phyloP scores from a whole-genome alignment of 805 yeast genomes.

The Pichia thaimueangensis region DNA sequence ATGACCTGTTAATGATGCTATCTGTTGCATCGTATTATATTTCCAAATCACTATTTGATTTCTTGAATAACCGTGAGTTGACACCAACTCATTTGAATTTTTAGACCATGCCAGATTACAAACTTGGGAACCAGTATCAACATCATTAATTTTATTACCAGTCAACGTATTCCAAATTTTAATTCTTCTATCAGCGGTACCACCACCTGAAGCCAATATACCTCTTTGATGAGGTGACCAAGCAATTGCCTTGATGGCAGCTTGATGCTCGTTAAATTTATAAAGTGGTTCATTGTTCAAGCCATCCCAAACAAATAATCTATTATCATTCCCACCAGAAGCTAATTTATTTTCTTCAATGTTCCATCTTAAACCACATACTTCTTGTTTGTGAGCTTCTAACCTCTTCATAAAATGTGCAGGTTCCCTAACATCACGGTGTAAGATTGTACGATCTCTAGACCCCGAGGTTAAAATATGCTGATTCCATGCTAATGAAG shows the following conservation, averaged over 20 bases:
- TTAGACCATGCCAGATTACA: constrained; percentile 92
- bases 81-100: constrained; percentile 85
- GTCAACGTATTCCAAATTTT: constrained; percentile 89
- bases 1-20: constrained; percentile 91
- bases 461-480: constrained; percentile 85
- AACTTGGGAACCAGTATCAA: constrained; percentile 95
- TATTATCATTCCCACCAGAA: constrained; percentile 93
- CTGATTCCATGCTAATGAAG: constrained; percentile 90
- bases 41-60: constrained; percentile 93
- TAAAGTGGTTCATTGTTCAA: constrained; percentile 59
- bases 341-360: constrained; percentile 86
- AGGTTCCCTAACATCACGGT: constrained; percentile 85
- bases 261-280: constrained; percentile 75
- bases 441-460: constrained; percentile 75
- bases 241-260: constrained; percentile 94
- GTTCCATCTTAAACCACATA: constrained; percentile 95
- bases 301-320: constrained; percentile 84
- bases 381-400: constrained; percentile 79
- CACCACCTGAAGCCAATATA: constrained; percentile 91
- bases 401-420: constrained; percentile 72
- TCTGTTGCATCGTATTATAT: constrained; percentile 85
- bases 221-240: constrained; percentile 99
- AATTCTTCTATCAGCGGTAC: constrained; percentile 86
- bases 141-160: constrained; percentile 65
- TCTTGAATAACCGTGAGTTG: constrained; percentile 90